Evolutionary conservation across 148 eudicot genomes (phyloP).

Genomic region (Vaccinium corymbosum): DNA sequence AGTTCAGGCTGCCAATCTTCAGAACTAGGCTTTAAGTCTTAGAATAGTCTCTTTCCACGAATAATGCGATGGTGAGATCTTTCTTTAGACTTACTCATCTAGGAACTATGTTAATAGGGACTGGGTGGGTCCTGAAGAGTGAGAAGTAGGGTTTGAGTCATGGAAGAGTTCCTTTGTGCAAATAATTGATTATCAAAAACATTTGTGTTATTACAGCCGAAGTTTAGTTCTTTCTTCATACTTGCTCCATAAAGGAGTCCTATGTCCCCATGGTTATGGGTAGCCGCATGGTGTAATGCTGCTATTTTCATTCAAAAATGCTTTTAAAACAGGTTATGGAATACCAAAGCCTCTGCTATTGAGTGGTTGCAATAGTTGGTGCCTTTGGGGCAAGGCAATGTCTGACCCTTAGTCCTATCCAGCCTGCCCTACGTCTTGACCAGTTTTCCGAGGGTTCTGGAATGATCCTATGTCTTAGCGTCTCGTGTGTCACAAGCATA

Average conservation of each 20-base stretch:
- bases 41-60: neutral
- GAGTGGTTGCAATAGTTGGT: neutral
- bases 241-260: neutral
- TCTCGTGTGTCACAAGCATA: neutral
- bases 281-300: neutral
- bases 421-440: neutral
- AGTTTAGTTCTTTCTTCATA: neutral
- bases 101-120: neutral
- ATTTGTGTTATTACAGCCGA: neutral
- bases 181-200: neutral
- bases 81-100: neutral
- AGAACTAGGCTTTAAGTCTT: neutral
- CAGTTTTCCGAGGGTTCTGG: neutral
- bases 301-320: neutral
- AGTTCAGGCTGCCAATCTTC: neutral
- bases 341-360: neutral
- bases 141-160: neutral
- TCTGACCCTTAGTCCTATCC: neutral
- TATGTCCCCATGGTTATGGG: neutral
- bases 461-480: neutral
- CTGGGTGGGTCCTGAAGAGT: neutral
- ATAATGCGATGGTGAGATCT: neutral
- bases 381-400: neutral
- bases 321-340: neutral
- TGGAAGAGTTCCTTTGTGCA: constrained; percentile 1